phyloP scores from a whole-genome alignment of 495 filamentous ascomycete species.

The Neurospora sublineolata region DNA sequence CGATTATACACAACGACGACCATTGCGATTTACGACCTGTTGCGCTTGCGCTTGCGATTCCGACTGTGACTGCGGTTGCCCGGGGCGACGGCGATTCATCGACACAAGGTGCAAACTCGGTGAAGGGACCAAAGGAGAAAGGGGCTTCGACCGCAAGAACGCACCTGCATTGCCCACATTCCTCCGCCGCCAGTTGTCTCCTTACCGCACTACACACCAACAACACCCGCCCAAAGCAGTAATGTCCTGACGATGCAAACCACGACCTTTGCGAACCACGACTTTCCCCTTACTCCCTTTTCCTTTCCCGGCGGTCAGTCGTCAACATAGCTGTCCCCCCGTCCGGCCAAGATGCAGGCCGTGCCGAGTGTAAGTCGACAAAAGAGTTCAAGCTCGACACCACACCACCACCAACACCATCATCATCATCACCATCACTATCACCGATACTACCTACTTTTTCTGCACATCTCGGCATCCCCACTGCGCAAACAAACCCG shows the following conservation, averaged over 20 bases:
- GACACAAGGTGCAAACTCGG: background rate
- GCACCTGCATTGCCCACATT: conserved; percentile 19
- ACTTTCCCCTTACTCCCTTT: conserved; percentile 25
- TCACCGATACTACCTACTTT: background rate
- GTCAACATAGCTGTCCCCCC: conserved; percentile 25
- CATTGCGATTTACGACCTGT: background rate
- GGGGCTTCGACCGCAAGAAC: conserved; percentile 9
- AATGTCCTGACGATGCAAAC: conserved; percentile 33
- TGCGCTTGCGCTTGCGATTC: background rate
- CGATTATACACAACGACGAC: background rate
- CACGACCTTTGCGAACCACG: conserved; percentile 22
- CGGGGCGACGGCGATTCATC: background rate
- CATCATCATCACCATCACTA: background rate
- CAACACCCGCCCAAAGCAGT: conserved; percentile 1
- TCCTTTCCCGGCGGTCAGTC: conserved; percentile 25
- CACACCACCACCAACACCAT: background rate
- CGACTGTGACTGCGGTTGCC: background rate
- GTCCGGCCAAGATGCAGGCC: conserved; percentile 44
- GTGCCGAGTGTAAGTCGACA: conserved; percentile 50
- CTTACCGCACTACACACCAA: conserved; percentile 1
- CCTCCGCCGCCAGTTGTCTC: conserved; percentile 8
- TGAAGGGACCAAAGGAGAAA: background rate
- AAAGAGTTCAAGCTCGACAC: background rate
- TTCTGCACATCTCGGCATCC: background rate
- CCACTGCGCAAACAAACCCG: background rate